A percentile compares a stretch with the other conserved stretches of the same genome.
Conservation (phyloP, 768 basidiomycete genomes). For the Terana coerulea region DNA sequence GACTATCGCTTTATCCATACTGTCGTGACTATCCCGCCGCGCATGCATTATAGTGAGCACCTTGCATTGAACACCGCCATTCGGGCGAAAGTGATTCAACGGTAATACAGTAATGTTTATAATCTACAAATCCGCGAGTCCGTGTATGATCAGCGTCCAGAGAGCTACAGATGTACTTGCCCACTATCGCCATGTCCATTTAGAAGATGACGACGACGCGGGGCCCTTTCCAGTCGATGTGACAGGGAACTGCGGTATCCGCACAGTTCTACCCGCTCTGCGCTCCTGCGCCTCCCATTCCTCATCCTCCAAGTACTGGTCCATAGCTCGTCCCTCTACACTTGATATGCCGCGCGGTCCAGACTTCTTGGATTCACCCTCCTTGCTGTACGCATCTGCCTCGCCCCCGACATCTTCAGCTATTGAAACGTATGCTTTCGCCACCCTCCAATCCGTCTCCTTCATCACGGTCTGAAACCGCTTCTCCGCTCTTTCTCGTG, state of each 20-base stretch:
- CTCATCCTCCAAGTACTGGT: slow-evolving; percentile 60
- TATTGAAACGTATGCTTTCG: slow-evolving; percentile 63
- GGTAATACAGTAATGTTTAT: no score
- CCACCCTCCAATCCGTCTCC: slow-evolving; percentile 6
- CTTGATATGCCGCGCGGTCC: neutral
- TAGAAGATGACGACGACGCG: neutral
- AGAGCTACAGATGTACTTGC: no score
- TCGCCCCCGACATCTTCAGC: slow-evolving; percentile 17
- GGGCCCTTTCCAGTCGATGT: slow-evolving; percentile 1
- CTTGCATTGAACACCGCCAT: no score
- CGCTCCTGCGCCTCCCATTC: slow-evolving; percentile 57
- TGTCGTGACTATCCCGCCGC: no score
- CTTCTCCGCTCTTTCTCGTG: slow-evolving; percentile 23
- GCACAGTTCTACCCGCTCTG: slow-evolving; percentile 26
- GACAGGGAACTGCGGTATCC: slow-evolving; percentile 22
- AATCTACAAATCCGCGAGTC: no score
- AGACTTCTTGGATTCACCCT: slow-evolving; percentile 17
- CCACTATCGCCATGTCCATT: neutral
- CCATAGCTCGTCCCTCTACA: slow-evolving; percentile 48
- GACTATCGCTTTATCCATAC: no score
- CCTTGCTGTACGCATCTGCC: neutral
- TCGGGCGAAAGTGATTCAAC: no score
- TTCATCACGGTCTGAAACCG: slow-evolving; percentile 25
- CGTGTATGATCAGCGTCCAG: no score
- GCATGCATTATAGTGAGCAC: no score